Percentiles rank a stretch among this genome's conserved stretches.
phyloP scores from a whole-genome alignment of 345 rosid species.

The Laguncularia racemosa region DNA sequence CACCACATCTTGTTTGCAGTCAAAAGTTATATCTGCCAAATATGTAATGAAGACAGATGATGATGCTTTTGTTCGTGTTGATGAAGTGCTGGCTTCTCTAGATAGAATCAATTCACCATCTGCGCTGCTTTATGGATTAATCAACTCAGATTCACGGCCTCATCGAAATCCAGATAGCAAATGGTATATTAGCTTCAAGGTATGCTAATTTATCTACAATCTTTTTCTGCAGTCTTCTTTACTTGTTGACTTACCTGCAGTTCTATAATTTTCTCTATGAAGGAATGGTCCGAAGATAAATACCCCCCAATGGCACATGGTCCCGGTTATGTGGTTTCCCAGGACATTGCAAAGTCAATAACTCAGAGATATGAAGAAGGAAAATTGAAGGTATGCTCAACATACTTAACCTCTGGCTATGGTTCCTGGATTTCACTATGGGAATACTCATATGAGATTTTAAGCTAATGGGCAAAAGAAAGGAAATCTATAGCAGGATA shows the following conservation, averaged over 20 bases:
- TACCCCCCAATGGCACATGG: constrained; percentile 97
- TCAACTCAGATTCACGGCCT: constrained; percentile 78
- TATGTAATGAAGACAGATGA: constrained; percentile 97
- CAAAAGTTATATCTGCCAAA: constrained; percentile 69
- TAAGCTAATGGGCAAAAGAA: no score
- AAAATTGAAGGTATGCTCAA: constrained; percentile 45
- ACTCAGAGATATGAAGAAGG: constrained; percentile 45
- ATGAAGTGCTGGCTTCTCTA: constrained; percentile 72
- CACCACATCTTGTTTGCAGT: constrained; percentile 37
- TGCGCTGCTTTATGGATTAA: constrained; percentile 84
- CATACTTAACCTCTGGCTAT: no score
- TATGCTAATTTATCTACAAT: constrained; percentile 15
- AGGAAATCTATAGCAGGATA: no score
- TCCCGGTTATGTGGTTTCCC: constrained; percentile 84
- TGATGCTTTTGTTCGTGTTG: constrained; percentile 94
- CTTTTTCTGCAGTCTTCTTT: neutral
- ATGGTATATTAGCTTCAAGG: constrained; percentile 90
- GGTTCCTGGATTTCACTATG: no score
- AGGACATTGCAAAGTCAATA: constrained; percentile 69
- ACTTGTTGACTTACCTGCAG: neutral
- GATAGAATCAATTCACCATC: constrained; percentile 40
- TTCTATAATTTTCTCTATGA: constrained; percentile 3
- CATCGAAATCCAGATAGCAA: constrained; percentile 84
- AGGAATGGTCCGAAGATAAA: constrained; percentile 82
- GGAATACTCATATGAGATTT: no score